These are phyloP conservation scores for Aegilops longissima DNA, from an alignment of 176 grass and related monocot species.

Conservation along the genomic window DNA sequence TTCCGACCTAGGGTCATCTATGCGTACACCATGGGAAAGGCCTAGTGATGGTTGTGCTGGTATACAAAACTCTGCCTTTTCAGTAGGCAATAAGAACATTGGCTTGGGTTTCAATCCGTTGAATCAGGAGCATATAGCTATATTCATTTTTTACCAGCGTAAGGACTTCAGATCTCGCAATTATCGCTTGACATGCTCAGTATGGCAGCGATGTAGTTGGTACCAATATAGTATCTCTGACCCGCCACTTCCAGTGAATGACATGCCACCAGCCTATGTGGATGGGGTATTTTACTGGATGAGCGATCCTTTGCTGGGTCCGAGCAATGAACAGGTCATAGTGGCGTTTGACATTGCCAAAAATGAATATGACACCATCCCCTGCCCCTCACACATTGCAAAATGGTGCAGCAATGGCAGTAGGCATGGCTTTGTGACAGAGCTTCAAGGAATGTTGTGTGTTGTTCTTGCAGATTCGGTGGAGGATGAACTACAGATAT, in stretches of 20 bases:
- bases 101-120: conserved; percentile 20
- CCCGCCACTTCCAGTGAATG: conserved; percentile 1
- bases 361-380: neutral
- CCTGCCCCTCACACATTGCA: neutral
- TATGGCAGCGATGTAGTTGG: neutral
- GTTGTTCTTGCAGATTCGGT: neutral
- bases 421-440: neutral
- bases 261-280: neutral
- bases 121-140: neutral
- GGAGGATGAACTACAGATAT: neutral
- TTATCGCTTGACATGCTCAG: neutral
- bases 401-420: neutral
- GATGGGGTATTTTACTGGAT: neutral
- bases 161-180: neutral
- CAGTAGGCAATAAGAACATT: neutral
- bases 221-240: neutral
- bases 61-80: neutral
- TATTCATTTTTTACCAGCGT: neutral
- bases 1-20: neutral
- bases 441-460: neutral
- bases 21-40: neutral
- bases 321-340: neutral
- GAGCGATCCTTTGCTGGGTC: conserved; percentile 2
- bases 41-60: neutral
- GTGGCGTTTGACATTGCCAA: neutral